Evolutionary conservation across 306 rosid genomes (phyloP).

Genomic region (Gastrolobium bilobum): DNA sequence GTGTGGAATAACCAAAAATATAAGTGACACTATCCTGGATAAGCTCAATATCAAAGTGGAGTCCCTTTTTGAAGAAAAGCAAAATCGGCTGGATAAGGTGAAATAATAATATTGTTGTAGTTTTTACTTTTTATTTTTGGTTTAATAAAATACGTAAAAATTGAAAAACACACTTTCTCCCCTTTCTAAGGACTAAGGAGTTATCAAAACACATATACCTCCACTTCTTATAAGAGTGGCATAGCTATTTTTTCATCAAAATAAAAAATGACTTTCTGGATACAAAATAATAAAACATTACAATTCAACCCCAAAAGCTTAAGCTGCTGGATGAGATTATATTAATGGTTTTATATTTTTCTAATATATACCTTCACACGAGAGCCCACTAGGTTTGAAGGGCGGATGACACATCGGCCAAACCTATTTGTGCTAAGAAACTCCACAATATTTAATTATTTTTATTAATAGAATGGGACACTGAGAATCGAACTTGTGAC

Average conservation of each 20-base stretch:
- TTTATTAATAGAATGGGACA: no score
- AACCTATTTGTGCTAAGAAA: no score
- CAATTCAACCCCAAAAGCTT: not conserved
- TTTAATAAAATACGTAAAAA: constrained; percentile 13
- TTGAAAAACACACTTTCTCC: not conserved
- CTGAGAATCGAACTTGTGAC: no score
- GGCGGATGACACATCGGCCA: no score
- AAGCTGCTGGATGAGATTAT: no score
- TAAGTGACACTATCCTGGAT: constrained; percentile 74
- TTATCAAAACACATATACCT: not conserved
- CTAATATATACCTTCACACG: no score
- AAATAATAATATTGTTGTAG: constrained; percentile 14
- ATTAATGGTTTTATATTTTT: no score
- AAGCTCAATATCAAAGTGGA: constrained; percentile 79
- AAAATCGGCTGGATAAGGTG: constrained; percentile 87
- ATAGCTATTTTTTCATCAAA: not conserved
- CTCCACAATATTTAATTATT: no score
- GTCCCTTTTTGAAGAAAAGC: constrained; percentile 86
- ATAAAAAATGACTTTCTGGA: not conserved
- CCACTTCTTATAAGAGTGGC: not conserved
- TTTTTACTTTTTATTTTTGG: not conserved
- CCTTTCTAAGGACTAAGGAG: not conserved
- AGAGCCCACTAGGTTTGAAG: no score
- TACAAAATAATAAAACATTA: not conserved
- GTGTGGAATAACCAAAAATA: constrained; percentile 78